Percentiles rank a stretch among this genome's conserved stretches.
These are phyloP conservation scores for Capronia americana DNA, from an alignment of 2,329 filamentous ascomycete species.

Conservation along the genomic window DNA sequence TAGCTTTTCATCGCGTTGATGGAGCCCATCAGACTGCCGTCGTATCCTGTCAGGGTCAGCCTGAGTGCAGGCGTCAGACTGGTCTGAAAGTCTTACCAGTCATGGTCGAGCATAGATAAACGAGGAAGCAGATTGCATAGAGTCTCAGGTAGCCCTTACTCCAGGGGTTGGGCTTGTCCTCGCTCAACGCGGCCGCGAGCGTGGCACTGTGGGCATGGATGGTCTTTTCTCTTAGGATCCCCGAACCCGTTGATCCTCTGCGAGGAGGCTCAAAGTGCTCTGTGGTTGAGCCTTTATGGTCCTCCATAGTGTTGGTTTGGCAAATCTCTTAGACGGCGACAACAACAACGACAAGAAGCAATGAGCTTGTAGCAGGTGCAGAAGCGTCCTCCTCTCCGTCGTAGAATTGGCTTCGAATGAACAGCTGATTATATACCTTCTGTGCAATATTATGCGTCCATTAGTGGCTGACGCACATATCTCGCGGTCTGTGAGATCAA, in stretches of 20 bases:
- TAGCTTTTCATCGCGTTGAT: conserved; percentile 64
- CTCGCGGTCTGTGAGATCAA: background rate
- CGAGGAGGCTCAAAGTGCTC: conserved; percentile 5
- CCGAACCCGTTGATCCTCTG: background rate
- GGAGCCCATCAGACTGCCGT: conserved; percentile 62
- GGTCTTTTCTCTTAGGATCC: conserved; percentile 15
- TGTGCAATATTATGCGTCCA: background rate
- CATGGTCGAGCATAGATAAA: conserved; percentile 38
- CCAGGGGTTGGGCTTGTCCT: conserved; percentile 25
- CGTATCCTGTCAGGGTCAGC: conserved; percentile 42
- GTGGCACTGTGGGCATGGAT: conserved; percentile 22
- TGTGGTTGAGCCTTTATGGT: background rate
- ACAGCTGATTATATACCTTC: background rate
- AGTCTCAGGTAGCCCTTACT: conserved; percentile 32
- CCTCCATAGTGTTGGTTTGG: background rate
- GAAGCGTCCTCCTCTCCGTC: background rate
- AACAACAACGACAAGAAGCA: background rate
- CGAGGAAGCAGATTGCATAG: conserved; percentile 30
- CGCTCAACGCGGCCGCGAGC: conserved; percentile 21
- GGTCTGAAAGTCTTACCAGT: conserved; percentile 25
- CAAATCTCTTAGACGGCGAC: background rate
- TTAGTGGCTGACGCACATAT: background rate
- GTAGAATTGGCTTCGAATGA: background rate
- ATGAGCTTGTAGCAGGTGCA: background rate
- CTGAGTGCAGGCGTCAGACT: background rate